Conservation (phyloP, 805 yeast species). For the Yamadazyma endophytica region DNA sequence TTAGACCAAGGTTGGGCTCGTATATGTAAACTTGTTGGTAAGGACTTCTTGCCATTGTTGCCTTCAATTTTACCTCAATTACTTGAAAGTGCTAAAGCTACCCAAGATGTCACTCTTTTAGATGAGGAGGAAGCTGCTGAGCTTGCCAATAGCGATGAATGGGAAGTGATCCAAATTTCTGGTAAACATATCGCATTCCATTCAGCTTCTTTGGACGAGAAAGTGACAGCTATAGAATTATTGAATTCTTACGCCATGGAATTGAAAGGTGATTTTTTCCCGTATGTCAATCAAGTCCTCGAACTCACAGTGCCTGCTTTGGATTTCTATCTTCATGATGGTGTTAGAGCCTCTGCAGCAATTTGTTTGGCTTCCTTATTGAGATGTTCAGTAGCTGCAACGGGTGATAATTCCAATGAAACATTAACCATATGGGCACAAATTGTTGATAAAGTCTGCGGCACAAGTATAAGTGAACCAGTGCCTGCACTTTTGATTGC, state of each 20-base stretch:
- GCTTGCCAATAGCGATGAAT: conserved; percentile 78
- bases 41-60: conserved; percentile 78
- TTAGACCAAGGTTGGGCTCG: conserved; percentile 96
- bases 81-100: conserved; percentile 77
- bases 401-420: conserved; percentile 54
- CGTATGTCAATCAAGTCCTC: conserved; percentile 75
- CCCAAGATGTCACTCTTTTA: conserved; percentile 82
- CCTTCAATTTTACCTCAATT: conserved; percentile 89
- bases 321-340: conserved; percentile 89
- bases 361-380: conserved; percentile 75
- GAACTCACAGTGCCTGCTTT: conserved; percentile 85
- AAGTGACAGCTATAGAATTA: conserved; percentile 87
- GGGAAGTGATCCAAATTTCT: conserved; percentile 88
- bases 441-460: conserved; percentile 62
- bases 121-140: conserved; percentile 88
- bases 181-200: conserved; percentile 95
- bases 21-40: conserved; percentile 79
- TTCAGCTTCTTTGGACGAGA: conserved; percentile 91
- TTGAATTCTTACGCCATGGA: conserved; percentile 80
- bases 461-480: conserved; percentile 71
- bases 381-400: conserved; percentile 54
- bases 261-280: conserved; percentile 75
- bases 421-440: conserved; percentile 68
- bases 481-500: conserved; percentile 77
- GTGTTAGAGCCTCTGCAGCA: conserved; percentile 90